Percentiles rank a stretch among this genome's conserved stretches.
phyloP scores from a whole-genome alignment of 768 basidiomycete genomes.

The Russula earlei region DNA sequence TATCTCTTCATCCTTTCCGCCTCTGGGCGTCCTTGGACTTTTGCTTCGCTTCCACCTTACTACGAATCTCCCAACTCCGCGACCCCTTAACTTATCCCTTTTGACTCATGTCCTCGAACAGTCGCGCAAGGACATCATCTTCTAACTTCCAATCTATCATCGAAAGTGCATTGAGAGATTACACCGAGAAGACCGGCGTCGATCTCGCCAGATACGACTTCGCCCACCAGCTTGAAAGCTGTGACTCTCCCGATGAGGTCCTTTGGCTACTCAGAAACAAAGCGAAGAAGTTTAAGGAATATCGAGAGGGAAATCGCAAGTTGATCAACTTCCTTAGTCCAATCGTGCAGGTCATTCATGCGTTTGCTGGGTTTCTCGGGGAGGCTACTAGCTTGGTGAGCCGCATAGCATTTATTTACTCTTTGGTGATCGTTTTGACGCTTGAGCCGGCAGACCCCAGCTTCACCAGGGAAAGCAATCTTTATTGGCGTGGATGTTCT shows the following conservation, averaged over 20 bases:
- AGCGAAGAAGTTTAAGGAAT: conserved; percentile 3
- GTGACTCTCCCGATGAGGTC: not conserved
- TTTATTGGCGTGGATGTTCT: conserved; percentile 6
- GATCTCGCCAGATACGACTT: not conserved
- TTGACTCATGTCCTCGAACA: not conserved
- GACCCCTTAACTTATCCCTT: too few relatives aligned
- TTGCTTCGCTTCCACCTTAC: too few relatives aligned
- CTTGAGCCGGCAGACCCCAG: not conserved
- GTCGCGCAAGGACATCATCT: not conserved
- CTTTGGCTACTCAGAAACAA: not conserved
- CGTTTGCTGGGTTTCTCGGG: not conserved
- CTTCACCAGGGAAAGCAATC: not conserved
- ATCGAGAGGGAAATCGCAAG: conserved; percentile 1
- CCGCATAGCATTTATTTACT: not conserved
- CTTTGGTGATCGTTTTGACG: not conserved
- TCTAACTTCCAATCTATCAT: not conserved
- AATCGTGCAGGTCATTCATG: not conserved
- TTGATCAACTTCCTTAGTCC: conserved; percentile 5
- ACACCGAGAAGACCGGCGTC: conserved; percentile 3
- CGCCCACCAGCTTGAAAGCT: not conserved
- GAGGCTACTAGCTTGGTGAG: not conserved
- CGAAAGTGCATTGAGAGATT: not conserved
- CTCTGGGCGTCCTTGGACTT: too few relatives aligned
- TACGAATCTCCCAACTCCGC: too few relatives aligned
- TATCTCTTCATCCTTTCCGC: too few relatives aligned